phyloP scores from a whole-genome alignment of 345 rosid species.

The Hypericum perforatum region DNA sequence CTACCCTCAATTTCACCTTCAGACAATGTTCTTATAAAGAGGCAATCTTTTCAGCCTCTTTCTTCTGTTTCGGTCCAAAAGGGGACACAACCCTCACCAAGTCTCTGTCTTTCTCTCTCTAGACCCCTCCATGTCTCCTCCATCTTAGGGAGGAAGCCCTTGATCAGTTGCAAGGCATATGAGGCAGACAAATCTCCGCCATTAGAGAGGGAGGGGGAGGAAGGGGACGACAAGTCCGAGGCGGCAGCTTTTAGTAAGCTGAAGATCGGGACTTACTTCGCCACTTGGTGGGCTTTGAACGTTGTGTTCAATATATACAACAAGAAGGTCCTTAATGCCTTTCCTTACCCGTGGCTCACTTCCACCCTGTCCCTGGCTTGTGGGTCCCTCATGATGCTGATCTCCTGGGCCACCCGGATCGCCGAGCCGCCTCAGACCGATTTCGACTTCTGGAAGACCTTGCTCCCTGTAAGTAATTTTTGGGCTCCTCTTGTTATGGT shows the following conservation, averaged over 20 bases:
- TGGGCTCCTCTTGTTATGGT: neutral
- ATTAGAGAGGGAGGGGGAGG: conserved; percentile 18
- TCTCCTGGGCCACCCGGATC: too few relatives aligned
- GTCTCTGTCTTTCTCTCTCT: conserved; percentile 31
- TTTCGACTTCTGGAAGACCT: too few relatives aligned
- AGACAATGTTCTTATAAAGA: conserved; percentile 25
- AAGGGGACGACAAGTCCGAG: conserved; percentile 23
- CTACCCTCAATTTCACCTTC: conserved; percentile 27
- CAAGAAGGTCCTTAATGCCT: too few relatives aligned
- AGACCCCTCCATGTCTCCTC: conserved; percentile 59
- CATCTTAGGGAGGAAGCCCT: conserved; percentile 17
- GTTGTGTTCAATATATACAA: too few relatives aligned
- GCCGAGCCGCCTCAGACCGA: too few relatives aligned
- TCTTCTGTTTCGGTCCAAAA: conserved; percentile 24
- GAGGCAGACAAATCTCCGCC: conserved; percentile 73
- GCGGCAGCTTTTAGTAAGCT: conserved; percentile 18
- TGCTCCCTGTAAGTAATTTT: too few relatives aligned
- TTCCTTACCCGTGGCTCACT: too few relatives aligned
- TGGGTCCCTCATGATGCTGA: too few relatives aligned
- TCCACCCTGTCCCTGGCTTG: too few relatives aligned
- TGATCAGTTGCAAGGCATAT: conserved; percentile 56
- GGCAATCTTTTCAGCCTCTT: conserved; percentile 21
- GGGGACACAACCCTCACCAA: conserved; percentile 8
- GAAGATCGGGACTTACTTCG: too few relatives aligned
- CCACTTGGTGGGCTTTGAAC: too few relatives aligned